These are phyloP conservation scores for Cladosporium sp. DNA, from an alignment of 2,329 filamentous ascomycete genomes.

Conservation along the genomic window DNA sequence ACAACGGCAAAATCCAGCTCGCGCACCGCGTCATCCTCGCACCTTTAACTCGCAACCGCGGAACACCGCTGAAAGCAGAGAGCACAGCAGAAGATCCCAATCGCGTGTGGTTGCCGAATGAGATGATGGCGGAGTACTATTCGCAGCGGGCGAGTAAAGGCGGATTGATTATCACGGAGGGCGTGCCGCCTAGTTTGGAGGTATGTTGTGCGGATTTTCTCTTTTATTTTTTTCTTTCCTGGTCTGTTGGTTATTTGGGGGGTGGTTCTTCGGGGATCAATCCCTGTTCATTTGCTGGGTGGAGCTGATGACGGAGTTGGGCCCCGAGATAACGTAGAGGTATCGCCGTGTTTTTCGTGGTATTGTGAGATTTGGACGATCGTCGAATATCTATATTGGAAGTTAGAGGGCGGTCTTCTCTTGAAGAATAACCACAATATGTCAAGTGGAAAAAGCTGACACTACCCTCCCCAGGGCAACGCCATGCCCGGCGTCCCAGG, in stretches of 20 bases:
- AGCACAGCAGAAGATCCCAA: conserved; percentile 51
- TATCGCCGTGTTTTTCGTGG: neutral
- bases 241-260: neutral
- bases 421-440: neutral
- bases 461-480: conserved; percentile 21
- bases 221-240: neutral
- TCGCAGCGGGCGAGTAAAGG: conserved; percentile 35
- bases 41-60: conserved; percentile 55
- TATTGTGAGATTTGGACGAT: neutral
- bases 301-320: neutral
- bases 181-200: conserved; percentile 33
- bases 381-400: neutral
- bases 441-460: neutral
- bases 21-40: conserved; percentile 58
- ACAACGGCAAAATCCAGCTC: conserved; percentile 46
- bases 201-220: neutral
- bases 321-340: no score
- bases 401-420: neutral
- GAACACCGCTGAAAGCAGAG: conserved; percentile 42
- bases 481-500: conserved; percentile 34
- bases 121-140: conserved; percentile 42
- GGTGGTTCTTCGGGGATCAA: neutral
- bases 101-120: conserved; percentile 29
- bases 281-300: no score
- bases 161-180: conserved; percentile 38